phyloP scores from a whole-genome alignment of 768 basidiomycete genomes.

The Lepiota venenata region DNA sequence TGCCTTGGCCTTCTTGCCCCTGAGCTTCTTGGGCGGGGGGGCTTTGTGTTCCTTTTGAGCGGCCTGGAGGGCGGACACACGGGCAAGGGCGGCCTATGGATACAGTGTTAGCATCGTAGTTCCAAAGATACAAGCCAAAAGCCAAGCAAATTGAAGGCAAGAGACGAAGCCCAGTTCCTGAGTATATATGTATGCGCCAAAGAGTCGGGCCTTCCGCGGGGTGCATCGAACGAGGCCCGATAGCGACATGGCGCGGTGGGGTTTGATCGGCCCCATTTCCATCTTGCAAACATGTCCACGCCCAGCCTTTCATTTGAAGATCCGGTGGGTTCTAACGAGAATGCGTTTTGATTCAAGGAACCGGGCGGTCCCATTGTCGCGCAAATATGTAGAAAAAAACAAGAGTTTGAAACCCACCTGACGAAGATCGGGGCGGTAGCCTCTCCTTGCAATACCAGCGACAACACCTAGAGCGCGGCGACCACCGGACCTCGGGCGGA shows the following conservation, averaged over 20 bases:
- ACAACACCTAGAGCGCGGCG: slow-evolving; percentile 70
- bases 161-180: slow-evolving; percentile 11
- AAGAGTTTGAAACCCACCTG: slow-evolving; percentile 44
- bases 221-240: slow-evolving; percentile 65
- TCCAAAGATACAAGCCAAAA: neutral
- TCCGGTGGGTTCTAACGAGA: slow-evolving; percentile 95
- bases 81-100: slow-evolving; percentile 67
- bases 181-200: slow-evolving; percentile 57
- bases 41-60: slow-evolving; percentile 72
- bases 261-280: slow-evolving; percentile 61
- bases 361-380: neutral
- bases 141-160: slow-evolving; percentile 12
- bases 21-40: slow-evolving; percentile 61
- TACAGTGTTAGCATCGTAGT: slow-evolving; percentile 26
- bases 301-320: slow-evolving; percentile 69
- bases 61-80: slow-evolving; percentile 67
- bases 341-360: slow-evolving; percentile 43
- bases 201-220: slow-evolving; percentile 65
- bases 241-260: slow-evolving; percentile 69
- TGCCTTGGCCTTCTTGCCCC: slow-evolving; percentile 62
- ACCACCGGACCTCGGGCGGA: slow-evolving; percentile 67
- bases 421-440: slow-evolving; percentile 78
- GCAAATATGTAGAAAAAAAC: slow-evolving; percentile 13
- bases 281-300: slow-evolving; percentile 94
- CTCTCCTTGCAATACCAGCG: slow-evolving; percentile 54